phyloP scores from a whole-genome alignment of 257 asterid genomes.

The Fraxinus excelsior region DNA sequence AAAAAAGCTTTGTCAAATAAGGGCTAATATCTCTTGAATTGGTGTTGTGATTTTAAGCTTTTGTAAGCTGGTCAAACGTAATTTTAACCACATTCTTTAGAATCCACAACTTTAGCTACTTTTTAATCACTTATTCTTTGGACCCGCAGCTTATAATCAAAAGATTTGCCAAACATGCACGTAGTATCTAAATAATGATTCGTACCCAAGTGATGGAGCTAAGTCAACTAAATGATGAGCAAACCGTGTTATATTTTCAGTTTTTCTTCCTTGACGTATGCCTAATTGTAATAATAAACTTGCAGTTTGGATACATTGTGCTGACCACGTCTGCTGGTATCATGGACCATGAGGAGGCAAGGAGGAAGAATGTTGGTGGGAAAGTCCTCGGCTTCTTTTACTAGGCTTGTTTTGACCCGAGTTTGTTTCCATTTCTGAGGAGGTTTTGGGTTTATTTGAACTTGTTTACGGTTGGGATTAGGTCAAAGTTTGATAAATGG shows the following conservation, averaged over 20 bases:
- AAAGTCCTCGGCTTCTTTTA: constrained; percentile 40
- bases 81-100: too few relatives aligned
- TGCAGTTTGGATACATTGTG: constrained; percentile 39
- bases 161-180: neutral
- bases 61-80: too few relatives aligned
- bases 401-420: constrained; percentile 2
- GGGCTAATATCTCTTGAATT: too few relatives aligned
- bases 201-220: neutral
- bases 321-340: constrained; percentile 40
- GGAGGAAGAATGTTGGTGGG: constrained; percentile 38
- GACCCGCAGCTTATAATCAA: too few relatives aligned
- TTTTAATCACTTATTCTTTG: too few relatives aligned
- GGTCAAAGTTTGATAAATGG: neutral
- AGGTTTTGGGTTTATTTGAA: neutral
- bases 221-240: neutral
- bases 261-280: neutral
- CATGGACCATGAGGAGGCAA: constrained; percentile 42
- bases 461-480: neutral
- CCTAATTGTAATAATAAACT: neutral
- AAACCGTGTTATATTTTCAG: neutral
- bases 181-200: neutral
- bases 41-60: too few relatives aligned
- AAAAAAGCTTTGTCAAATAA: too few relatives aligned
- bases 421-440: neutral
- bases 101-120: too few relatives aligned